Percentiles rank a stretch among this genome's conserved stretches.
These are phyloP conservation scores for Piloderma croceum DNA, from an alignment of 768 basidiomycete species.

Conservation along the genomic window DNA sequence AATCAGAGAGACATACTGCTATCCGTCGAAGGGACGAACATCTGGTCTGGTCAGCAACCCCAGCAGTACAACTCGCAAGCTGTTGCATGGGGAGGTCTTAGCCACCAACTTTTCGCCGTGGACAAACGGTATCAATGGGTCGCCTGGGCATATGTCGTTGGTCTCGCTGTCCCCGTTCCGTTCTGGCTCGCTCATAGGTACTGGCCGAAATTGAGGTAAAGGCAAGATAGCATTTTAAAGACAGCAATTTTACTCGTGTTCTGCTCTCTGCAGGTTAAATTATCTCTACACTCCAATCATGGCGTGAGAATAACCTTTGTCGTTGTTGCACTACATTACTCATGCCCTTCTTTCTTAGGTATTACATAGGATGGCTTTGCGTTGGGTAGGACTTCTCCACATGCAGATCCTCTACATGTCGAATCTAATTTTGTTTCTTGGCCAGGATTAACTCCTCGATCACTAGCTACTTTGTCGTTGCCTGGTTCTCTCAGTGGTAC, in stretches of 20 bases:
- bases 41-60: constrained; percentile 44
- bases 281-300: constrained; percentile 45
- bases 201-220: constrained; percentile 42
- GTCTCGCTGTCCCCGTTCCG: constrained; percentile 46
- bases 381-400: no score
- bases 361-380: constrained; percentile 44
- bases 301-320: constrained; percentile 22
- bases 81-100: constrained; percentile 47
- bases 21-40: constrained; percentile 50
- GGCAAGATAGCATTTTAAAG: no score
- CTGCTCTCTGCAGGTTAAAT: no score
- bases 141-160: constrained; percentile 41
- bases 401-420: no score
- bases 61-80: constrained; percentile 50
- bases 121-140: constrained; percentile 47
- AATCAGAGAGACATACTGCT: constrained; percentile 46
- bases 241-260: no score
- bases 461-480: constrained; percentile 36
- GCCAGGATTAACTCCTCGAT: constrained; percentile 45
- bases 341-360: constrained; percentile 20
- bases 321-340: neutral
- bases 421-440: no score
- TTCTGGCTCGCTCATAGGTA: constrained; percentile 44
- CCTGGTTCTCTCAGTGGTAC: constrained; percentile 44
- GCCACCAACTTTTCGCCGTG: constrained; percentile 38